These are phyloP conservation scores for Claviceps quebecensis DNA, from an alignment of 2,329 filamentous ascomycete species.

Conservation along the genomic window DNA sequence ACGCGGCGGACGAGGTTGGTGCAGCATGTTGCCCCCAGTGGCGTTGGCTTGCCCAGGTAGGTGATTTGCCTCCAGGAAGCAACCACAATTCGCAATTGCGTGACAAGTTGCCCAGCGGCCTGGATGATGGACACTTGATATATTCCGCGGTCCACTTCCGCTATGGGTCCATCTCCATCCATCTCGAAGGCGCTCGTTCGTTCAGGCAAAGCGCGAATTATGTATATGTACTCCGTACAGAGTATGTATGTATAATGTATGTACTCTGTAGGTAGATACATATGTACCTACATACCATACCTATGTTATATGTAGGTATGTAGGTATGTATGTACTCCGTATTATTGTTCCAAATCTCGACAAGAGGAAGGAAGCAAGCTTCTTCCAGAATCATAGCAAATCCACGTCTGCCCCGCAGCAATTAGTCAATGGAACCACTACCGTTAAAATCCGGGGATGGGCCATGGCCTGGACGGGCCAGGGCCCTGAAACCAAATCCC, in stretches of 20 bases:
- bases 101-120: too few species aligned
- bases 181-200: background rate
- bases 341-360: background rate
- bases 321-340: background rate
- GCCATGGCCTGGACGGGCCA: constrained; percentile 13
- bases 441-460: constrained; percentile 20
- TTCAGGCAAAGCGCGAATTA: background rate
- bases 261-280: too few species aligned
- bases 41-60: background rate
- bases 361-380: constrained; percentile 4
- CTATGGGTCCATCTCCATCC: background rate
- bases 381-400: constrained; percentile 21
- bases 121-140: background rate
- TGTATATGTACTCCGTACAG: too few species aligned
- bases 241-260: too few species aligned
- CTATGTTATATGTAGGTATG: too few species aligned
- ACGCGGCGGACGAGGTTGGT: background rate
- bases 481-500: constrained; percentile 8
- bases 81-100: background rate
- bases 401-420: background rate
- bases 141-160: background rate
- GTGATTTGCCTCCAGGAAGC: too few species aligned
- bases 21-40: background rate
- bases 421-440: constrained; percentile 1
- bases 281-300: too few species aligned